These are phyloP conservation scores for Exobasidium cylindrosporum DNA, from an alignment of 1,284 basidiomycete species.

Conservation along the genomic window DNA sequence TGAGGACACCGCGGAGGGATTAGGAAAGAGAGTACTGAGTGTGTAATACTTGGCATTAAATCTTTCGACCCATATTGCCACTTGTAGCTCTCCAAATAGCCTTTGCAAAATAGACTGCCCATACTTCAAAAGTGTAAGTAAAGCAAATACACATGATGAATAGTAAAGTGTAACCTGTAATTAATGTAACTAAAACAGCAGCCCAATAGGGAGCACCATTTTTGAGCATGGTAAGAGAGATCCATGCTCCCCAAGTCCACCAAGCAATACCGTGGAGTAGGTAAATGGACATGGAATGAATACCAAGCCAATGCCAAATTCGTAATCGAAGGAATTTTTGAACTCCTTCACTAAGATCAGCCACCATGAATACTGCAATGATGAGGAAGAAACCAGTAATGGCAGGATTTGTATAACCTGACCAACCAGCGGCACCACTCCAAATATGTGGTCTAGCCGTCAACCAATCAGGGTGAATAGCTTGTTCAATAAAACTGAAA, in stretches of 20 bases:
- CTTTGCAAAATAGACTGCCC: slow-evolving; percentile 42
- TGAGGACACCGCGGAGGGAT: too few species aligned
- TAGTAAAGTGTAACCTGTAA: slow-evolving; percentile 34
- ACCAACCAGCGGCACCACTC: slow-evolving; percentile 24
- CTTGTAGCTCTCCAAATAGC: slow-evolving; percentile 37
- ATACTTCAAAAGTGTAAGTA: slow-evolving; percentile 41
- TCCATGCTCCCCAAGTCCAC: slow-evolving; percentile 44
- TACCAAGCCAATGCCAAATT: slow-evolving; percentile 41
- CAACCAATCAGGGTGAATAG: slow-evolving; percentile 35
- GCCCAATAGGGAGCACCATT: slow-evolving; percentile 42
- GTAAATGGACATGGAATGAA: slow-evolving; percentile 40
- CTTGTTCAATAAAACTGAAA: slow-evolving; percentile 29
- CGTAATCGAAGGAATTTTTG: slow-evolving; percentile 39
- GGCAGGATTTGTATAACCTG: slow-evolving; percentile 31
- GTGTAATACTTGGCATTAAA: too few species aligned
- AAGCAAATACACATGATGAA: slow-evolving; percentile 33
- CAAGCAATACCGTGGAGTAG: slow-evolving; percentile 40
- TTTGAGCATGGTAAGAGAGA: slow-evolving; percentile 32
- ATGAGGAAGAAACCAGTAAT: slow-evolving; percentile 28
- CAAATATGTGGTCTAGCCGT: slow-evolving; percentile 20
- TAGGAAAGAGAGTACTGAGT: too few species aligned
- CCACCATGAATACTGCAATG: slow-evolving; percentile 40
- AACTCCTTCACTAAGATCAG: slow-evolving; percentile 33
- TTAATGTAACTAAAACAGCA: slow-evolving; percentile 36
- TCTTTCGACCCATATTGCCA: slow-evolving; percentile 34